phyloP scores from a whole-genome alignment of 805 yeast genomes.

The Cyberlindnera americana region DNA sequence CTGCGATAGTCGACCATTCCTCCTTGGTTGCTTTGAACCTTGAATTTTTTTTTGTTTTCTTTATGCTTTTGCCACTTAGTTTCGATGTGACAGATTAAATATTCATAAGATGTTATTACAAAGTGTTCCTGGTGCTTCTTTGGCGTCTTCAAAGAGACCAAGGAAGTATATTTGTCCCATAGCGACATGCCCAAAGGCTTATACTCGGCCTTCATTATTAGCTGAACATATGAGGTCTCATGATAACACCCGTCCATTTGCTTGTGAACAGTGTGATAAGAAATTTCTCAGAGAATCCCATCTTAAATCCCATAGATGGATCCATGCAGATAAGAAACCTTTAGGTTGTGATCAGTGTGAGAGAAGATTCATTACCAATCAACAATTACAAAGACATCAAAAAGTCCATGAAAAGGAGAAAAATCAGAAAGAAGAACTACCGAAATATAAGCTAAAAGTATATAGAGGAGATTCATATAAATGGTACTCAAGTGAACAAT shows the following conservation, averaged over 20 bases:
- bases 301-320: conserved; percentile 69
- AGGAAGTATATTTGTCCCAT: conserved; percentile 44
- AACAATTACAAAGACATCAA: conserved; percentile 58
- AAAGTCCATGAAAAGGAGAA: conserved; percentile 41
- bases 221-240: conserved; percentile 71
- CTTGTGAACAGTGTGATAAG: conserved; percentile 57
- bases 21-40: no score
- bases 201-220: conserved; percentile 51
- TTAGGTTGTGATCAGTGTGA: conserved; percentile 52
- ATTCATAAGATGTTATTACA: background rate
- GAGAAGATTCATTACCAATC: conserved; percentile 56
- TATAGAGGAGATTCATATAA: no score
- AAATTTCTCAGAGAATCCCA: conserved; percentile 71
- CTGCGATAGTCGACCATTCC: no score
- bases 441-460: background rate
- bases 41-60: no score
- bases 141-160: conserved; percentile 16
- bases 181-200: conserved; percentile 49
- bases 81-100: background rate
- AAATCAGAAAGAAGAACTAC: background rate
- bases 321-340: conserved; percentile 59
- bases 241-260: conserved; percentile 70
- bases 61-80: no score
- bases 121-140: background rate
- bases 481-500: no score